Percentiles rank a stretch among this genome's conserved stretches.
Conservation (phyloP, 129 eudicot species). For the Chrysanthemum lavandulifolium region DNA sequence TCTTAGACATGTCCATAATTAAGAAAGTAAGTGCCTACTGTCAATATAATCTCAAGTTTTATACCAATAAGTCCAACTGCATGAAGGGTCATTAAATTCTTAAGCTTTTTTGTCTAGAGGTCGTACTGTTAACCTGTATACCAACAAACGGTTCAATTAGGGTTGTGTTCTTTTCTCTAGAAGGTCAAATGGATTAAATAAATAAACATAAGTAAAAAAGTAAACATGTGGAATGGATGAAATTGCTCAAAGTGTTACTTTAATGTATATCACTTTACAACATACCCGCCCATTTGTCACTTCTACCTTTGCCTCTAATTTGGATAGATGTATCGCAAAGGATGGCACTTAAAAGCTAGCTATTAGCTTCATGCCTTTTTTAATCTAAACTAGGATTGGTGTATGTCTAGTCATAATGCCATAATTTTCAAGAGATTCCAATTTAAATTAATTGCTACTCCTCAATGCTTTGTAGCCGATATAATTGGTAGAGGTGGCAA, state of each 20-base stretch:
- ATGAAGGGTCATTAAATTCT: neutral
- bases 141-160: neutral
- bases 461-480: neutral
- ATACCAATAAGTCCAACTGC: neutral
- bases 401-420: neutral
- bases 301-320: neutral
- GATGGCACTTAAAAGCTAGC: neutral
- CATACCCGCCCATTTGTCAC: no score
- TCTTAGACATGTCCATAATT: neutral
- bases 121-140: no score
- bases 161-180: slow-evolving; percentile 1
- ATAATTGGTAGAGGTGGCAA: neutral
- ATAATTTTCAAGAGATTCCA: neutral
- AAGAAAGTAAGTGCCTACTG: neutral
- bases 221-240: no score
- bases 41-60: neutral
- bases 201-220: no score
- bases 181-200: no score
- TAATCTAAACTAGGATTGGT: neutral
- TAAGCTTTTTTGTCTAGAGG: no score
- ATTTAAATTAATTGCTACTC: neutral
- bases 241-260: no score
- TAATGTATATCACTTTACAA: no score
- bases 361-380: neutral
- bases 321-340: neutral